These are phyloP conservation scores for Seiridium unicorne DNA, from an alignment of 2,329 filamentous ascomycete species.

Conservation along the genomic window DNA sequence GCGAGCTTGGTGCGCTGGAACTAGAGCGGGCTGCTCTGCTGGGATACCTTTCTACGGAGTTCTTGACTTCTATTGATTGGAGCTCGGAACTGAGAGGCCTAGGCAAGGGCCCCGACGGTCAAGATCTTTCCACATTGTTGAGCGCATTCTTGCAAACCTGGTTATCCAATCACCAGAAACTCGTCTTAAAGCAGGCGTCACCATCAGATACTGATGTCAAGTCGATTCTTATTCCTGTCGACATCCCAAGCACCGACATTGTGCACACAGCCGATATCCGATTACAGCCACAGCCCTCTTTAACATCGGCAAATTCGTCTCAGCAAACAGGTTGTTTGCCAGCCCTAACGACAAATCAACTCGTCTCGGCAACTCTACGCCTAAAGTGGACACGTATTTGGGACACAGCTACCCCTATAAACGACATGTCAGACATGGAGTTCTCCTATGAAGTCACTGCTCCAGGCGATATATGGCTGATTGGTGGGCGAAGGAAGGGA, in stretches of 20 bases:
- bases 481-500: constrained; percentile 78
- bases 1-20: constrained; percentile 45
- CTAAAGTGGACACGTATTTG: constrained; percentile 63
- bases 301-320: not conserved
- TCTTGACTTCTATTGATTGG: constrained; percentile 47
- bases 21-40: constrained; percentile 57
- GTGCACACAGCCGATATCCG: constrained; percentile 76
- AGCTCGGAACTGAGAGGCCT: constrained; percentile 48
- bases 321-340: constrained; percentile 29
- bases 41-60: constrained; percentile 47
- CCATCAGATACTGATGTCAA: constrained; percentile 38
- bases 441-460: constrained; percentile 83
- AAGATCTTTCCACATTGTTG: constrained; percentile 28
- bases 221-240: constrained; percentile 83
- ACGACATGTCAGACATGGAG: constrained; percentile 50
- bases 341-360: constrained; percentile 60
- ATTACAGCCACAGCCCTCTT: constrained; percentile 36
- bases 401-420: constrained; percentile 45
- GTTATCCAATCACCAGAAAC: constrained; percentile 30
- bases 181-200: constrained; percentile 29
- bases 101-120: constrained; percentile 35
- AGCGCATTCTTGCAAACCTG: constrained; percentile 34
- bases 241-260: constrained; percentile 79
- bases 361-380: constrained; percentile 60
- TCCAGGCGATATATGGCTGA: constrained; percentile 74